Evolutionary conservation across 164 flowering plant genomes (phyloP).

Genomic region (Macadamia integrifolia): DNA sequence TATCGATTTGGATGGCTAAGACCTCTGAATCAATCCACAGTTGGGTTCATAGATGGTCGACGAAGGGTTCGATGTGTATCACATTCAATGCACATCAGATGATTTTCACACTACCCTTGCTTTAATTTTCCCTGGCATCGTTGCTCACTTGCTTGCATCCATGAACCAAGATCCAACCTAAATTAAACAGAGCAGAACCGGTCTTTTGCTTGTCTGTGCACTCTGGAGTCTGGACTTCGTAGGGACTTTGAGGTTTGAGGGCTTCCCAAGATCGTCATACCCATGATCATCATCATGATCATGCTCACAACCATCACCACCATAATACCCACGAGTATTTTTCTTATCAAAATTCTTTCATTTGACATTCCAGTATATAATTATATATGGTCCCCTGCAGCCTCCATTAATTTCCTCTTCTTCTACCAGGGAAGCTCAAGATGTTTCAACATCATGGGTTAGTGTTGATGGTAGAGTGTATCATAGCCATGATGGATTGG

Average conservation of each 20-base stretch:
- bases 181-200: too few species aligned
- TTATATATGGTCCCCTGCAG: not conserved
- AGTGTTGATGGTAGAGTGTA: slow-evolving; percentile 79
- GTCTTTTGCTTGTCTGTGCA: not conserved
- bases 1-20: too few species aligned
- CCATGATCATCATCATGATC: slow-evolving; percentile 17
- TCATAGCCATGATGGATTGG: slow-evolving; percentile 95
- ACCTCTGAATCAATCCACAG: too few species aligned
- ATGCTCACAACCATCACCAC: slow-evolving; percentile 26
- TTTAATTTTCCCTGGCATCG: too few species aligned
- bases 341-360: not conserved
- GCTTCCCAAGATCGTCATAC: slow-evolving; percentile 22
- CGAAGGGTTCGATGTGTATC: too few species aligned
- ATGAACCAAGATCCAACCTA: too few species aligned
- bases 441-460: slow-evolving; percentile 46
- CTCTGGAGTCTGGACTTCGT: not conserved
- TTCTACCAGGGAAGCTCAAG: slow-evolving; percentile 12
- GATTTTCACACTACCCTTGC: too few species aligned
- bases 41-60: too few species aligned
- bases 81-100: too few species aligned
- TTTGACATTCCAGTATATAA: not conserved
- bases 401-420: not conserved
- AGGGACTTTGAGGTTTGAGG: not conserved
- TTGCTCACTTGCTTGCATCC: too few species aligned
- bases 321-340: slow-evolving; percentile 17